Evolutionary conservation across 192 early-diverging fungal species (phyloP).

Genomic region (Dimargaris verticillata): DNA sequence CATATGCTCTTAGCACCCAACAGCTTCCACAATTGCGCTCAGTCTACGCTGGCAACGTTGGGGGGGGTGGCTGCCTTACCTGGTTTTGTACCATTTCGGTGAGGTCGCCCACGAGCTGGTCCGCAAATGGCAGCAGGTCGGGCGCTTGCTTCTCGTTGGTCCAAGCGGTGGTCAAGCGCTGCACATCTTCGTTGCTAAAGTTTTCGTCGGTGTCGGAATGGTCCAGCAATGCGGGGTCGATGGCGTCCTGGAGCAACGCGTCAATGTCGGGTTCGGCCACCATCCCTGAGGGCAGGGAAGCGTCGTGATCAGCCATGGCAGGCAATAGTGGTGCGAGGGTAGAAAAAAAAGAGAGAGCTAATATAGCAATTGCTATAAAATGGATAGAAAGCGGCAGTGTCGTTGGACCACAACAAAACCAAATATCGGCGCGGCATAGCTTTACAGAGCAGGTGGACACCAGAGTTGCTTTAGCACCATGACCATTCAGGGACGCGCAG

Average conservation of each 20-base stretch:
- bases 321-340: too few relatives aligned
- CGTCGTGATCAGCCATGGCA: background rate
- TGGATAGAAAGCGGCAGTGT: too few relatives aligned
- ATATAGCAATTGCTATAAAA: too few relatives aligned
- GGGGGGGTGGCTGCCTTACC: conserved; percentile 19
- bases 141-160: conserved; percentile 51
- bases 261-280: background rate
- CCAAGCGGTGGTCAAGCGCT: conserved; percentile 37
- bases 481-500: too few relatives aligned
- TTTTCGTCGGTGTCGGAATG: background rate
- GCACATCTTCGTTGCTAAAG: conserved; percentile 20
- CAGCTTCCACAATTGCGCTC: too few relatives aligned
- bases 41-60: too few relatives aligned
- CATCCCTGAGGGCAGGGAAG: background rate
- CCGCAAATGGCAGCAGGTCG: conserved; percentile 38
- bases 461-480: too few relatives aligned
- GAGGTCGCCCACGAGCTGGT: conserved; percentile 24
- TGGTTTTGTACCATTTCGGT: conserved; percentile 38
- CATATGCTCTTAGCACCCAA: too few relatives aligned
- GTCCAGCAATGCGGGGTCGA: background rate
- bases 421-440: too few relatives aligned
- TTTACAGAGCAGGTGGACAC: too few relatives aligned
- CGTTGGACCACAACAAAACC: too few relatives aligned
- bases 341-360: too few relatives aligned
- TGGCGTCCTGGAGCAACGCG: background rate